These are phyloP conservation scores for Aspergillus sp. DNA, from an alignment of 2,329 filamentous ascomycete genomes.

Conservation along the genomic window DNA sequence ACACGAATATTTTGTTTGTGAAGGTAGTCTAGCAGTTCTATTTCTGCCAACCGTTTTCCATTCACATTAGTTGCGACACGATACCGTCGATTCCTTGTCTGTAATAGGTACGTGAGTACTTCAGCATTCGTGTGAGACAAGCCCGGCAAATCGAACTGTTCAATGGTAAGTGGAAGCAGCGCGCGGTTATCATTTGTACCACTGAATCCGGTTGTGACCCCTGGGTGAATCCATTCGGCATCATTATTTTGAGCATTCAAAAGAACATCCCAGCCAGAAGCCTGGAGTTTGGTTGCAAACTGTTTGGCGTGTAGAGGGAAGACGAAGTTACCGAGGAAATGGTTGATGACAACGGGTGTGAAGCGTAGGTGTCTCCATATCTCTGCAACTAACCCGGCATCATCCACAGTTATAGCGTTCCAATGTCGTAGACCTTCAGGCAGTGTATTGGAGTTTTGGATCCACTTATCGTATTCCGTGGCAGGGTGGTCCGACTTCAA, in stretches of 20 bases:
- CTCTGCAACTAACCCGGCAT: conserved; percentile 50
- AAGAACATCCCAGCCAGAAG: conserved; percentile 68
- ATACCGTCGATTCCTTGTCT: conserved; percentile 53
- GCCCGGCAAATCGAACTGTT: conserved; percentile 58
- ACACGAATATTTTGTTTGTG: conserved; percentile 45
- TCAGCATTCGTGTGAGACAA: conserved; percentile 64
- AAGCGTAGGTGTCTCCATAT: conserved; percentile 55
- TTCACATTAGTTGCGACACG: conserved; percentile 28
- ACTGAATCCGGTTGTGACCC: conserved; percentile 67
- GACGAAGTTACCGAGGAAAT: conserved; percentile 63
- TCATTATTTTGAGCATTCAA: conserved; percentile 30
- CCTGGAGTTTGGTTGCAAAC: conserved; percentile 62
- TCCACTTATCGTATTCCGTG: conserved; percentile 56
- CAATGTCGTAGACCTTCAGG: conserved; percentile 52
- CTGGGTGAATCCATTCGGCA: conserved; percentile 14
- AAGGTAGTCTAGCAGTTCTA: conserved; percentile 46
- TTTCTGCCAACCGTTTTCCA: conserved; percentile 47
- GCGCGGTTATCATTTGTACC: conserved; percentile 67
- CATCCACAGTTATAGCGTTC: conserved; percentile 61
- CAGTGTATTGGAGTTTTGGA: conserved; percentile 39
- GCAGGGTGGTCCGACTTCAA: conserved; percentile 58
- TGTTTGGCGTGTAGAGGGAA: conserved; percentile 66
- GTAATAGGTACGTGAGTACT: conserved; percentile 60
- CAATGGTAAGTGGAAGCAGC: conserved; percentile 62
- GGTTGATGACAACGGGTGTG: conserved; percentile 55